A percentile compares a stretch with the other conserved stretches of the same genome.
Evolutionary conservation across 2,329 filamentous ascomycete species (phyloP).

Genomic region (Escovopsis weberi): DNA sequence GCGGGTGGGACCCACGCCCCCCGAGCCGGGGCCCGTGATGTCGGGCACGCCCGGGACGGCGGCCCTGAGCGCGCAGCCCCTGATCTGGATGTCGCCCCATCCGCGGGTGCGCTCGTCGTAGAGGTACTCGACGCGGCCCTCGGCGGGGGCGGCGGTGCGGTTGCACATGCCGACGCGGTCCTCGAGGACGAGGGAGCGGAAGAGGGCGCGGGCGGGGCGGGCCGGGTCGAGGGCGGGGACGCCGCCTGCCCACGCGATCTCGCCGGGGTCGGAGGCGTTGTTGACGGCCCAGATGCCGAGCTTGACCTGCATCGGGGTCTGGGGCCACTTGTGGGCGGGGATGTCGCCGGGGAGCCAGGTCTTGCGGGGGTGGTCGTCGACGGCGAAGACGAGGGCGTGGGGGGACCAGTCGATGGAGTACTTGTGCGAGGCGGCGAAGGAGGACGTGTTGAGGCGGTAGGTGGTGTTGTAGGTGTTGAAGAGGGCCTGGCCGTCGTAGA

Average conservation of each 20-base stretch:
- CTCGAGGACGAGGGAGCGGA: slow-evolving; percentile 13
- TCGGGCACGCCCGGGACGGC: slow-evolving; percentile 3
- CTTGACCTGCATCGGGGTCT: slow-evolving; percentile 55
- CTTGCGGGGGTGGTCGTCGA: slow-evolving; percentile 30
- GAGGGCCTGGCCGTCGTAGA: slow-evolving; percentile 49
- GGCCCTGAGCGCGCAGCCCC: slow-evolving; percentile 12
- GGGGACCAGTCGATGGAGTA: slow-evolving; percentile 56
- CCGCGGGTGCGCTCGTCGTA: slow-evolving; percentile 13
- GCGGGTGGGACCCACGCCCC: not conserved
- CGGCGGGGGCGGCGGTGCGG: slow-evolving; percentile 2
- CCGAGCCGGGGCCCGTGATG: not conserved
- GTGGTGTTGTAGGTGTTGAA: slow-evolving; percentile 35
- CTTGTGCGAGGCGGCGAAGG: slow-evolving; percentile 36
- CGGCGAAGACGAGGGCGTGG: slow-evolving; percentile 42
- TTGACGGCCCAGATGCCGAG: slow-evolving; percentile 43
- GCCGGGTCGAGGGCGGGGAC: slow-evolving; percentile 17
- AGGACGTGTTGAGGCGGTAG: slow-evolving; percentile 27
- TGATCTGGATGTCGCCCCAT: slow-evolving; percentile 17
- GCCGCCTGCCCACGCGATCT: slow-evolving; percentile 54
- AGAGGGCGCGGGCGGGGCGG: slow-evolving; percentile 13
- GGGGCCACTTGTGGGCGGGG: slow-evolving; percentile 40
- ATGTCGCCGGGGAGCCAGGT: slow-evolving; percentile 28
- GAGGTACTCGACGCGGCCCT: slow-evolving; percentile 12
- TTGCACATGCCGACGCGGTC: slow-evolving; percentile 18
- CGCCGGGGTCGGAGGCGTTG: slow-evolving; percentile 37